These are phyloP conservation scores for Musa troglodytarum DNA, from an alignment of 176 grass and related monocot genomes.

Conservation along the genomic window DNA sequence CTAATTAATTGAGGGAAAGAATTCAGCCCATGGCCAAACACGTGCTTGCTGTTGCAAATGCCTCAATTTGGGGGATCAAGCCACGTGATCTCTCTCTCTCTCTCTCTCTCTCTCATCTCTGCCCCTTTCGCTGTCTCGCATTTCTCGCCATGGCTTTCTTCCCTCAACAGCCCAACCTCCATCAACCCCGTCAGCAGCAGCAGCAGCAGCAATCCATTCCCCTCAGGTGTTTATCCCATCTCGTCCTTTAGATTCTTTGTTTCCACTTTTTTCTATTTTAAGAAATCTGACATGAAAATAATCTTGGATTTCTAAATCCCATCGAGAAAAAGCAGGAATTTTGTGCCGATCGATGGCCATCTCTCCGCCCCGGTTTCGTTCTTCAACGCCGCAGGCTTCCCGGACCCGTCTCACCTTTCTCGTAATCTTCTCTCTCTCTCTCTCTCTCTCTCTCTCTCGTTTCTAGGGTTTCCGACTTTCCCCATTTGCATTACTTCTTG, in stretches of 20 bases:
- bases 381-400: constrained; percentile 39
- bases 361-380: constrained; percentile 56
- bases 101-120: no score
- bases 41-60: no score
- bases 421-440: constrained; percentile 26
- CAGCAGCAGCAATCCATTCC: constrained; percentile 43
- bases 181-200: not conserved
- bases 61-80: no score
- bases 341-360: constrained; percentile 75
- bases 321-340: constrained; percentile 39
- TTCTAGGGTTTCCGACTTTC: constrained; percentile 14
- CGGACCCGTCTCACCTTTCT: constrained; percentile 60
- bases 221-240: constrained; percentile 31
- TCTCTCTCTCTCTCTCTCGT: not conserved
- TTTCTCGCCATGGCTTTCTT: constrained; percentile 6
- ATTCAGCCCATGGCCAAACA: no score
- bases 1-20: no score
- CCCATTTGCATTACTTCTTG: constrained; percentile 6
- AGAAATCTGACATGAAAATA: not conserved
- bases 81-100: no score
- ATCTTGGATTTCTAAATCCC: not conserved
- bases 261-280: not conserved
- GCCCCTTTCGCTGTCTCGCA: no score
- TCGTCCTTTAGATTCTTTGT: not conserved
- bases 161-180: not conserved